phyloP scores from a whole-genome alignment of 108 stramenopile species.

The Pseudonitzschia pungens region DNA sequence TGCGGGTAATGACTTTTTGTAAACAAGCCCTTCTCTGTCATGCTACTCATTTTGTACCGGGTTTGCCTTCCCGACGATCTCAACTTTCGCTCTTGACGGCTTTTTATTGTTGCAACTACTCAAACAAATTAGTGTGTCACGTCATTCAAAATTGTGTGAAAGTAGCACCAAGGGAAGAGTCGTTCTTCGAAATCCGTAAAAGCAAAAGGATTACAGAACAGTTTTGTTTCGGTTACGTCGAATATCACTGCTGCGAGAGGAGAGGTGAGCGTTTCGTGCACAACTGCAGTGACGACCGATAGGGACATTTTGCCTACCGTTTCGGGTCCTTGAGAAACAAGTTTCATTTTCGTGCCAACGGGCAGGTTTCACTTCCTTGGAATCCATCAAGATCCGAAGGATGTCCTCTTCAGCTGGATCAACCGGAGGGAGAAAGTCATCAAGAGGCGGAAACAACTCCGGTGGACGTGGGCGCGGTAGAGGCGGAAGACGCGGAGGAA shows the following conservation, averaged over 20 bases:
- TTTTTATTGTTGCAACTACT: background rate
- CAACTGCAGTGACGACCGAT: background rate
- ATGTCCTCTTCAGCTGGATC: constrained; percentile 11
- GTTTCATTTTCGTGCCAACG: background rate
- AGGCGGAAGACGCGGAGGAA: constrained; percentile 32
- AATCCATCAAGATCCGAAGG: background rate
- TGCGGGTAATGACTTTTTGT: background rate
- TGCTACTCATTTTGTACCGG: background rate
- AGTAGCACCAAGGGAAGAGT: background rate
- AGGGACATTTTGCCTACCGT: background rate
- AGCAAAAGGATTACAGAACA: background rate
- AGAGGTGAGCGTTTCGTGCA: background rate
- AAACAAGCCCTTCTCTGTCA: background rate
- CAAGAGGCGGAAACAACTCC: constrained; percentile 23
- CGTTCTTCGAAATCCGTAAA: background rate
- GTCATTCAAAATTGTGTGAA: background rate
- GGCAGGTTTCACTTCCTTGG: background rate
- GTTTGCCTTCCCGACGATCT: background rate
- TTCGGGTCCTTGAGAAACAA: too few species aligned
- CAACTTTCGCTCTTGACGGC: background rate
- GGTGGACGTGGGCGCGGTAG: constrained; percentile 35
- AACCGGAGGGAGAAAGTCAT: constrained; percentile 18
- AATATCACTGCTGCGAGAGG: background rate
- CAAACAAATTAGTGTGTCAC: background rate
- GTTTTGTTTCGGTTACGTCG: background rate